These are phyloP conservation scores for Aeschynomene evenia DNA, from an alignment of 306 rosid genomes.

Conservation along the genomic window DNA sequence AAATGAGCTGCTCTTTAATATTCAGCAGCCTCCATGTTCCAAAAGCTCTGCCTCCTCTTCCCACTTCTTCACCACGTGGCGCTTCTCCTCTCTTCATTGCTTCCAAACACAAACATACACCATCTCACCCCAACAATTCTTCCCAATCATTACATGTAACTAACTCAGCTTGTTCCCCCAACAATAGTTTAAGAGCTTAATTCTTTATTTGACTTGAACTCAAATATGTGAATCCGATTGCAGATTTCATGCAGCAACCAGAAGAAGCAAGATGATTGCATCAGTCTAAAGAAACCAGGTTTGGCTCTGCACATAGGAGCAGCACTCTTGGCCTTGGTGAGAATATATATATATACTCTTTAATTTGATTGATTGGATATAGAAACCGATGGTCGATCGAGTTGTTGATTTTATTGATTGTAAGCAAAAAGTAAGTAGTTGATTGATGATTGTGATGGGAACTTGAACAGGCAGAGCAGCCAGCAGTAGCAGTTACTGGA, in stretches of 20 bases:
- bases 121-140: conserved; percentile 4
- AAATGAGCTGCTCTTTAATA: conserved; percentile 69
- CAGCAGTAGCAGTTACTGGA: conserved; percentile 81
- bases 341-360: too few species aligned
- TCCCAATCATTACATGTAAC: conserved; percentile 26
- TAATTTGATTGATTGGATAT: not conserved
- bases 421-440: too few species aligned
- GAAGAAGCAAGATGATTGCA: conserved; percentile 38
- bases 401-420: too few species aligned
- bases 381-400: too few species aligned
- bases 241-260: conserved; percentile 46
- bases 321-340: conserved; percentile 65
- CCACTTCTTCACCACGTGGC: conserved; percentile 18
- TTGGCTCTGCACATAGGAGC: conserved; percentile 70
- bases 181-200: too few species aligned
- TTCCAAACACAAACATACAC: conserved; percentile 32
- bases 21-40: conserved; percentile 68
- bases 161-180: too few species aligned
- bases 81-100: conserved; percentile 37
- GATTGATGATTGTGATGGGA: conserved; percentile 13
- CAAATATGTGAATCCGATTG: conserved; percentile 24
- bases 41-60: conserved; percentile 73
- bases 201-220: conserved; percentile 7
- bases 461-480: conserved; percentile 55
- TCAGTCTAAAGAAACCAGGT: conserved; percentile 43